Evolutionary conservation across 1,139 yeast genomes (phyloP).

Genomic region (Yamadazyma trypodendri): DNA sequence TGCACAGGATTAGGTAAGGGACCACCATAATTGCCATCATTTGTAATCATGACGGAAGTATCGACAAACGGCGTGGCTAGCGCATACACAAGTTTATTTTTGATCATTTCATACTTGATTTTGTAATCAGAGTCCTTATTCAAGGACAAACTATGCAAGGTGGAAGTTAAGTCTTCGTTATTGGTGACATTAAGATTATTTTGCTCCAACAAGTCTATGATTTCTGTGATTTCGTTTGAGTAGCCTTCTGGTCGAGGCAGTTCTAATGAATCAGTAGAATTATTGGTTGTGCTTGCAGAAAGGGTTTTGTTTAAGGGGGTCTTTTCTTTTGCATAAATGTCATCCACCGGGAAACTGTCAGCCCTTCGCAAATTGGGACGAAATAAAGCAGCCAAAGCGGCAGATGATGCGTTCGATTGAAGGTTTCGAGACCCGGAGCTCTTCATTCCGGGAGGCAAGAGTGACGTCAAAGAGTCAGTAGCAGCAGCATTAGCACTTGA

Average conservation of each 20-base stretch:
- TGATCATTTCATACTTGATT: slow-evolving; percentile 42
- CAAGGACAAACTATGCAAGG: slow-evolving; percentile 57
- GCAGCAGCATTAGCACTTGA: slow-evolving; percentile 1
- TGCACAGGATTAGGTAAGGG: slow-evolving; percentile 19
- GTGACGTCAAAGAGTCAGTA: not conserved
- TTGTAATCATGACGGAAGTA: slow-evolving; percentile 42
- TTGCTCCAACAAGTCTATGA: slow-evolving; percentile 42
- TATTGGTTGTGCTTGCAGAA: slow-evolving; percentile 3
- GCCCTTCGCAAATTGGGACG: slow-evolving; percentile 38
- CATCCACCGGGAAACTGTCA: slow-evolving; percentile 36
- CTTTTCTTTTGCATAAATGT: slow-evolving; percentile 17
- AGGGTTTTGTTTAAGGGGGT: slow-evolving; percentile 3
- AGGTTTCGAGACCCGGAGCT: slow-evolving; percentile 15
- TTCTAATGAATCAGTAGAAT: slow-evolving; percentile 2
- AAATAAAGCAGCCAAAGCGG: slow-evolving; percentile 61
- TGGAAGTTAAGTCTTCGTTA: slow-evolving; percentile 45
- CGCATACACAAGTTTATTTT: slow-evolving; percentile 58
- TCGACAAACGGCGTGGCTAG: slow-evolving; percentile 76
- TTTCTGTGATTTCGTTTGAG: slow-evolving; percentile 41
- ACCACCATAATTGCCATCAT: slow-evolving; percentile 10
- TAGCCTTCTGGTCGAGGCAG: slow-evolving; percentile 6
- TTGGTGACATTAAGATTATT: slow-evolving; percentile 29
- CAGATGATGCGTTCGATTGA: slow-evolving; percentile 58
- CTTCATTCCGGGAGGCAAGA: not conserved
- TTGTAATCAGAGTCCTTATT: slow-evolving; percentile 24